Percentiles rank a stretch among this genome's conserved stretches.
Conservation (phyloP, 768 basidiomycete genomes). For the Coprinellus aureogranulatus region DNA sequence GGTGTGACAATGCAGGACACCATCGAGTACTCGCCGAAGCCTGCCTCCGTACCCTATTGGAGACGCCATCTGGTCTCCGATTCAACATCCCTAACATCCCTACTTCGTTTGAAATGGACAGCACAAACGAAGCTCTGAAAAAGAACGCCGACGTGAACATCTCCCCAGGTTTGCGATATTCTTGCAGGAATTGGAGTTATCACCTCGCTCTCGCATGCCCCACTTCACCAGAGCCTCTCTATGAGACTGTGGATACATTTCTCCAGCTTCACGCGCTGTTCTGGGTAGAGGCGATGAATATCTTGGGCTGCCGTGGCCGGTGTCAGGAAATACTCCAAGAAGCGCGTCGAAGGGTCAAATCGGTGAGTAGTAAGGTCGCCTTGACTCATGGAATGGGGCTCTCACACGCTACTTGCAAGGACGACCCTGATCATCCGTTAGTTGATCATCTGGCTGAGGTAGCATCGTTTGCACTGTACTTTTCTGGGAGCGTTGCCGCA, state of each 20-base stretch:
- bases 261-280: conserved; percentile 4
- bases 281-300: conserved; percentile 12
- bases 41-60: conserved; percentile 11
- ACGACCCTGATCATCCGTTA: not conserved
- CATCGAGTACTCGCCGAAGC: conserved; percentile 7
- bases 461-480: conserved; percentile 17
- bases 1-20: conserved; percentile 1
- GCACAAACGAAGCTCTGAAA: too few relatives aligned
- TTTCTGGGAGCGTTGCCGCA: conserved; percentile 12
- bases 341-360: not conserved
- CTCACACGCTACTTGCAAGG: not conserved
- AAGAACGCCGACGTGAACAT: too few relatives aligned
- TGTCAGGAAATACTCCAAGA: not conserved
- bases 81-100: conserved; percentile 18
- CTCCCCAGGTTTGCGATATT: too few relatives aligned
- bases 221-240: too few relatives aligned
- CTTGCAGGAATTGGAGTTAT: too few relatives aligned
- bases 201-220: too few relatives aligned
- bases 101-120: conserved; percentile 11
- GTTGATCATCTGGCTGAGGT: conserved; percentile 8
- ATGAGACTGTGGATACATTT: too few relatives aligned
- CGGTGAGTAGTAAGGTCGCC: not conserved
- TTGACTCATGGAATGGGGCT: not conserved
- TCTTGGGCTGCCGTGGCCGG: not conserved
- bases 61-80: not conserved